A percentile compares a stretch with the other conserved stretches of the same genome.
Conservation (phyloP, 169 alveolate genomes). For the Plasmodium cynomolgi region DNA sequence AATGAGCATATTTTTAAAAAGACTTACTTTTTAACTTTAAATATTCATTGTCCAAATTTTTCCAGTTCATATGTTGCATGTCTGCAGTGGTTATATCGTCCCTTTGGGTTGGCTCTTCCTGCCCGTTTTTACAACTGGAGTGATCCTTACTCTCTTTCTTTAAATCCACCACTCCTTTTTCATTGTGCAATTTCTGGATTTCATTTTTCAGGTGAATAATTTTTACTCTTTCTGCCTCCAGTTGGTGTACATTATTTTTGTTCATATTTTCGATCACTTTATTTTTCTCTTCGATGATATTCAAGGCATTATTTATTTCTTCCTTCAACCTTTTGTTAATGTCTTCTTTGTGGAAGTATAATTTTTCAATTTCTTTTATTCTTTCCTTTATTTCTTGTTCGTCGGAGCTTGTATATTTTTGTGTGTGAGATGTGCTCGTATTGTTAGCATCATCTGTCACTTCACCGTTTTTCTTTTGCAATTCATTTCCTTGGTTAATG, state of each 20-base stretch:
- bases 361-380: slow-evolving; percentile 6
- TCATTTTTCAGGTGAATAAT: slow-evolving; percentile 29
- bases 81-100: neutral
- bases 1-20: neutral
- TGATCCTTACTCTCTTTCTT: neutral
- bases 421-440: neutral
- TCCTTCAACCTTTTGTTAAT: slow-evolving; percentile 52
- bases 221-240: slow-evolving; percentile 47
- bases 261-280: slow-evolving; percentile 40
- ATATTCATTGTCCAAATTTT: neutral
- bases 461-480: neutral
- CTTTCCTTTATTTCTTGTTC: slow-evolving; percentile 33
- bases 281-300: slow-evolving; percentile 68
- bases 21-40: slow-evolving; percentile 43
- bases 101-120: neutral
- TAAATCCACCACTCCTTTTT: slow-evolving; percentile 6
- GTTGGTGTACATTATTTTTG: slow-evolving; percentile 11
- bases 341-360: slow-evolving; percentile 30
- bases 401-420: neutral
- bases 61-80: neutral
- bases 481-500: neutral
- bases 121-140: neutral
- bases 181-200: slow-evolving; percentile 40
- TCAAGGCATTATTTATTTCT: slow-evolving; percentile 50
- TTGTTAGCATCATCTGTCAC: neutral